Evolutionary conservation across 2,329 filamentous ascomycete species (phyloP).

Genomic region (Sarocladium strictum): DNA sequence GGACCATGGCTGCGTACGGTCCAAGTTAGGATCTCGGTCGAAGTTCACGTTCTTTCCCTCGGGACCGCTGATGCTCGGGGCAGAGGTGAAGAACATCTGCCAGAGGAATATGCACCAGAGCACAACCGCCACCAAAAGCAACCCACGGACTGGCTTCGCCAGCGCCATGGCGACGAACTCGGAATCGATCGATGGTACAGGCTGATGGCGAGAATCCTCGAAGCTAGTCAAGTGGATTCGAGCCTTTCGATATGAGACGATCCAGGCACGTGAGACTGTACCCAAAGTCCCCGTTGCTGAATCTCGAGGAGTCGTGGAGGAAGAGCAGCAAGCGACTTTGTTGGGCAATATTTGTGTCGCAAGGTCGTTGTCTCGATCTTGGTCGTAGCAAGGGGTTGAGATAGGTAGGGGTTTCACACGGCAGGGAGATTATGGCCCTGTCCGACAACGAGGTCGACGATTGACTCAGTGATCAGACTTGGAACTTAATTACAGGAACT

Average conservation of each 20-base stretch:
- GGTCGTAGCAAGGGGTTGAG: too few relatives aligned
- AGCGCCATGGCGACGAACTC: constrained; percentile 60
- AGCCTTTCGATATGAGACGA: background rate
- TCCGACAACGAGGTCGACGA: too few relatives aligned
- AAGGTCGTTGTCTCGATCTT: too few relatives aligned
- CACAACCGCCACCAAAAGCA: constrained; percentile 64
- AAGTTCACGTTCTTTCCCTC: constrained; percentile 47
- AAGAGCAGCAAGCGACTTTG: too few relatives aligned
- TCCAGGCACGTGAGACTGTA: too few relatives aligned
- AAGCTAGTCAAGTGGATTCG: background rate
- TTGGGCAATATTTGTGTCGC: too few relatives aligned
- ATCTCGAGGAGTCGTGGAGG: too few relatives aligned
- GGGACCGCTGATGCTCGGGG: constrained; percentile 36
- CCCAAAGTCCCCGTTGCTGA: too few relatives aligned
- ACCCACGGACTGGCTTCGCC: constrained; percentile 75
- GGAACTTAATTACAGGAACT: too few relatives aligned
- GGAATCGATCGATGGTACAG: background rate
- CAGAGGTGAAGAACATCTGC: constrained; percentile 58
- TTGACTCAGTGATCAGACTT: too few relatives aligned
- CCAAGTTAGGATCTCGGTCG: constrained; percentile 76
- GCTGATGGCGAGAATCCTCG: background rate
- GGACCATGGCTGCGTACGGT: constrained; percentile 55
- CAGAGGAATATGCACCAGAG: constrained; percentile 76
- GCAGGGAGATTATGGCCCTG: too few relatives aligned
- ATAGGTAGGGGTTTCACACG: too few relatives aligned